Evolutionary conservation across 2,329 filamentous ascomycete genomes (phyloP).

Genomic region (Fusarium sp.): DNA sequence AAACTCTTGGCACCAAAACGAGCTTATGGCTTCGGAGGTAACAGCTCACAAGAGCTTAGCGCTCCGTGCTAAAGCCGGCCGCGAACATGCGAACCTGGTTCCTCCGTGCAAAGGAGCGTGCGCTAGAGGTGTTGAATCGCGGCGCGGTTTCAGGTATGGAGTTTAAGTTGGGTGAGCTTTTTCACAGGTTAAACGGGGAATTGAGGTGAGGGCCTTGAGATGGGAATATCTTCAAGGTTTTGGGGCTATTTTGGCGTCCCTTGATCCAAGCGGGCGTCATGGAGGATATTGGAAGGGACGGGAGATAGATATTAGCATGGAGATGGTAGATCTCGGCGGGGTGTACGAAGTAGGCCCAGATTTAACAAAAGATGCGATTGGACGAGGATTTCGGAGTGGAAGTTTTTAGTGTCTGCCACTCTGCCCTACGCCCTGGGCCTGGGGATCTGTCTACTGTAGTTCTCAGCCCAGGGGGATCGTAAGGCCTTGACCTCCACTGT

Average conservation of each 20-base stretch:
- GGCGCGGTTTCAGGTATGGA: constrained; percentile 38
- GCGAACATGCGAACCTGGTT: neutral
- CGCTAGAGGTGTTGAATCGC: neutral
- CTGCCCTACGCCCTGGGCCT: constrained; percentile 11
- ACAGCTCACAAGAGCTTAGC: constrained; percentile 33
- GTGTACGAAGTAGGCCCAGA: neutral
- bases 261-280: neutral
- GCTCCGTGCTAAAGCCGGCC: constrained; percentile 16
- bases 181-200: neutral
- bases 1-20: constrained; percentile 7
- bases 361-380: constrained; percentile 23
- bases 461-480: neutral
- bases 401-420: constrained; percentile 1
- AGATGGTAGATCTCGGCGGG: constrained; percentile 22
- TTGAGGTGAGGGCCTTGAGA: neutral
- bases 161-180: neutral
- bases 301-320: neutral
- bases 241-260: constrained; percentile 19
- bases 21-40: constrained; percentile 27
- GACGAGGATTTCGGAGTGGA: neutral
- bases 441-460: no score
- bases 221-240: constrained; percentile 20
- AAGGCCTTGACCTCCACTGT: no score
- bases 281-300: neutral
- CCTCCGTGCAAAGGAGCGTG: constrained; percentile 5